Conservation (phyloP, 2,329 filamentous ascomycete species). For the Colletotrichum shisoi region DNA sequence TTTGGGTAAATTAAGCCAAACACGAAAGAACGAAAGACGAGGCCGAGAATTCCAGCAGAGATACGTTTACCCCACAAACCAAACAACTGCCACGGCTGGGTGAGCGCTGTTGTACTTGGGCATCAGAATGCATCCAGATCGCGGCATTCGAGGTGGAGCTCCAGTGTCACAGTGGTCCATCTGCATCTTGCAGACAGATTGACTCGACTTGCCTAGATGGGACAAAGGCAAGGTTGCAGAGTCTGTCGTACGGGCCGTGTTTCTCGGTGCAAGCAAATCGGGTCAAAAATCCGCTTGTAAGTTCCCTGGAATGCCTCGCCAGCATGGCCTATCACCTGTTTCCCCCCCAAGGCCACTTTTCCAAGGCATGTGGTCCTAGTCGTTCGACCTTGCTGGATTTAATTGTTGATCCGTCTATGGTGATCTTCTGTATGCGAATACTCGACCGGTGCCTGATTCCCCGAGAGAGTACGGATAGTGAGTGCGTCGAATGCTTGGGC, state of each 20-base stretch:
- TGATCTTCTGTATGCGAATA: constrained; percentile 17
- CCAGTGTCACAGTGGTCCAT: constrained; percentile 33
- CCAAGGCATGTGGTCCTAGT: constrained; percentile 8
- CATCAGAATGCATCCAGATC: constrained; percentile 14
- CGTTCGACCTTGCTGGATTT: constrained; percentile 12
- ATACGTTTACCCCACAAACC: constrained; percentile 27
- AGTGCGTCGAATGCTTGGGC: constrained; percentile 15
- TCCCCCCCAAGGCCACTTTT: constrained; percentile 16
- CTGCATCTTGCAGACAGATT: constrained; percentile 35
- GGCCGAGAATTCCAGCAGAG: constrained; percentile 21
- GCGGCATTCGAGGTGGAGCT: constrained; percentile 33
- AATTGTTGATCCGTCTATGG: constrained; percentile 12
- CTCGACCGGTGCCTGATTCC: constrained; percentile 22
- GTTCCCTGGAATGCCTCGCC: constrained; percentile 11
- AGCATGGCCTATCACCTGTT: constrained; percentile 14
- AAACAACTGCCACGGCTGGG: constrained; percentile 10
- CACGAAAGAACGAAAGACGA: constrained; percentile 19
- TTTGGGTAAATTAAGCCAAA: constrained; percentile 39
- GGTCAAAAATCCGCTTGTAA: constrained; percentile 1
- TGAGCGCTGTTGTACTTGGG: constrained; percentile 19
- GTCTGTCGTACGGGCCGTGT: constrained; percentile 29
- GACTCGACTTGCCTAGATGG: constrained; percentile 34
- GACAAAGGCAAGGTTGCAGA: constrained; percentile 33
- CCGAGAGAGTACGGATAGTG: constrained; percentile 25
- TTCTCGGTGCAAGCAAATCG: constrained; percentile 23